Evolutionary conservation across 257 asterid genomes (phyloP).

Genomic region (Rubia yunnanensis): DNA sequence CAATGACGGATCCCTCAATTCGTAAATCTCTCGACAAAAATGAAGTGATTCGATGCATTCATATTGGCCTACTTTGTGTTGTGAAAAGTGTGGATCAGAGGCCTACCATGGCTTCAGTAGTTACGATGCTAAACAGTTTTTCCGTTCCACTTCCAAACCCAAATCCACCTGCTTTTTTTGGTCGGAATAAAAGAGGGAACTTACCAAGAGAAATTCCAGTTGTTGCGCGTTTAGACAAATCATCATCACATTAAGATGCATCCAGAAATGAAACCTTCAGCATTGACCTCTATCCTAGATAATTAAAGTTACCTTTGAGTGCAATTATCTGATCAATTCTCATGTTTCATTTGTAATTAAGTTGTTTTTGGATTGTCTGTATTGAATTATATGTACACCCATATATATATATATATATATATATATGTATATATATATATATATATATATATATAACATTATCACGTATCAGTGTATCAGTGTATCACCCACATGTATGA

Average conservation of each 20-base stretch:
- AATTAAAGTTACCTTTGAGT: not conserved
- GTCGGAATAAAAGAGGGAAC: not conserved
- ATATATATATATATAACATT: no score
- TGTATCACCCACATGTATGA: no score
- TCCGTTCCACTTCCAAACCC: not conserved
- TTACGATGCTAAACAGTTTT: not conserved
- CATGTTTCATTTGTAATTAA: not conserved
- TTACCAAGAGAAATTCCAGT: not conserved
- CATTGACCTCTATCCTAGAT: not conserved
- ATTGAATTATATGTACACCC: no score
- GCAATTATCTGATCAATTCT: not conserved
- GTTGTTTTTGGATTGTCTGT: not conserved
- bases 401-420: no score
- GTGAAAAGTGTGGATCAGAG: conserved; percentile 21
- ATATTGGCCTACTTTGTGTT: conserved; percentile 23
- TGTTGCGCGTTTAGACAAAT: not conserved
- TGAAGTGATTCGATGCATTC: conserved; percentile 19
- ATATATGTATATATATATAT: no score
- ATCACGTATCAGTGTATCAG: no score
- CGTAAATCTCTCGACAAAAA: not conserved
- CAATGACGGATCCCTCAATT: conserved; percentile 18
- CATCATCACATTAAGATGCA: not conserved
- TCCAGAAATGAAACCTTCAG: not conserved
- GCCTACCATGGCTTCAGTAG: conserved; percentile 22
- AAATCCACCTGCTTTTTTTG: not conserved